Evolutionary conservation across 2,329 filamentous ascomycete species (phyloP).

Genomic region (Apiospora saccharicola): DNA sequence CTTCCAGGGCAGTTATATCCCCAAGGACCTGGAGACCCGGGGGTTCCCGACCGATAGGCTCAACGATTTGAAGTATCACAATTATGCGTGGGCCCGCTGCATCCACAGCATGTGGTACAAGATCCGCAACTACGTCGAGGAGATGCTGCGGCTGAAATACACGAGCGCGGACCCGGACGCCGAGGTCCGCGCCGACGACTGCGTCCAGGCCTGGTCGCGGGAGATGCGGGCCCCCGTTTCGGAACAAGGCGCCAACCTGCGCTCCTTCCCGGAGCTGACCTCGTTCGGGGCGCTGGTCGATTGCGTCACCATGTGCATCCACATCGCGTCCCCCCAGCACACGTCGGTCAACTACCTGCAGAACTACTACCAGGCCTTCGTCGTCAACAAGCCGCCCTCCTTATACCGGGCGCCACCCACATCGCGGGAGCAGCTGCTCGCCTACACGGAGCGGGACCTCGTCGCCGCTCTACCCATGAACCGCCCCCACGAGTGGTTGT

Average conservation of each 20-base stretch:
- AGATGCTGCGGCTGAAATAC: slow-evolving; percentile 46
- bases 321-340: slow-evolving; percentile 58
- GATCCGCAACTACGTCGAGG: slow-evolving; percentile 50
- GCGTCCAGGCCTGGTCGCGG: slow-evolving; percentile 48
- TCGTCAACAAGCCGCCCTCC: slow-evolving; percentile 51
- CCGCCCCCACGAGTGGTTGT: slow-evolving; percentile 51
- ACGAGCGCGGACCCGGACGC: slow-evolving; percentile 41
- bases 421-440: slow-evolving; percentile 40
- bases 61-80: slow-evolving; percentile 49
- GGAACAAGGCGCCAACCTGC: slow-evolving; percentile 44
- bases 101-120: slow-evolving; percentile 53
- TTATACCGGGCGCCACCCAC: slow-evolving; percentile 46
- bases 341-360: slow-evolving; percentile 60
- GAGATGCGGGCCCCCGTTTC: slow-evolving; percentile 47
- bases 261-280: slow-evolving; percentile 51
- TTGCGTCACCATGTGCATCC: slow-evolving; percentile 59
- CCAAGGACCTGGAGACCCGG: slow-evolving; percentile 51
- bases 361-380: slow-evolving; percentile 58
- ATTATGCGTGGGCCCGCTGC: slow-evolving; percentile 58
- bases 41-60: slow-evolving; percentile 50
- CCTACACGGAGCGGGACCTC: slow-evolving; percentile 43
- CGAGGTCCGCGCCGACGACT: slow-evolving; percentile 36
- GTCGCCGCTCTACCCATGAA: slow-evolving; percentile 51
- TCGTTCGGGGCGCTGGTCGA: slow-evolving; percentile 52
- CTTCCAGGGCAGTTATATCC: slow-evolving; percentile 53